Evolutionary conservation across 768 basidiomycete species (phyloP), one percentile per base, ranked within the genome.

Genomic region (Auricularia heimuer): DNA sequence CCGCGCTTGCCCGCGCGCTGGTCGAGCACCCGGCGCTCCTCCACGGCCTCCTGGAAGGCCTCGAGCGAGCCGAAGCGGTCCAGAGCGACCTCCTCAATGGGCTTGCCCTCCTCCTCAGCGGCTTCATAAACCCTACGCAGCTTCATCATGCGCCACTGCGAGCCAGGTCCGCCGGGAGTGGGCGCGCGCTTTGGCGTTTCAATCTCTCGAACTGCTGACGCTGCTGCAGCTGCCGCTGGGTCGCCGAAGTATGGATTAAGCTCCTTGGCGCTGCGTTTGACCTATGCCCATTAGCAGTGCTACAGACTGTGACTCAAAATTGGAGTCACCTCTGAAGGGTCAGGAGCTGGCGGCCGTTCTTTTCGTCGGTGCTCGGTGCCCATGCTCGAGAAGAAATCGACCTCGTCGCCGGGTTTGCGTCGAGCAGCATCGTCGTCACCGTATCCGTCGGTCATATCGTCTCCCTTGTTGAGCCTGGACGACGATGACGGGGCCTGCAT

Each of bases 101-200:
- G 72, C 3, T 80, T 76, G 4, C 84, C 83, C 74, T 95, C 93
- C 71, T 98, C 95, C 65, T 92, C 87, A 0, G 90, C 93, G 2
- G 90, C 83, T 73, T 98, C 96, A 71, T 92, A 95, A 1, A 93
- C 88, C 16, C 91, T 83, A 47, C 87, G 85, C 0, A 99, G 83
- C 70, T 94, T 93, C 87, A 92, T 94, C 97, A 98, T 98, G 16
- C 97, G 87, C 96, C 97, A 99, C 72, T 86, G 87, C 2, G 92
- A 93, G 11, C 96, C 96, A 3, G 94, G 90, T 1, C 93, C 94
- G 2, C 96, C 96, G 0, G 94, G 92, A 0, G 83, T 84, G 64
- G 78, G 69, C 61, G 73, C 73, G 73, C 24, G 83, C 71, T 73
- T 82, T 84, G 4, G 81, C 75, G 61, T 79, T 76, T 44, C 76